These are phyloP conservation scores for Vigna reflexopilosa DNA, from an alignment of 306 rosid genomes.

Conservation along the genomic window DNA sequence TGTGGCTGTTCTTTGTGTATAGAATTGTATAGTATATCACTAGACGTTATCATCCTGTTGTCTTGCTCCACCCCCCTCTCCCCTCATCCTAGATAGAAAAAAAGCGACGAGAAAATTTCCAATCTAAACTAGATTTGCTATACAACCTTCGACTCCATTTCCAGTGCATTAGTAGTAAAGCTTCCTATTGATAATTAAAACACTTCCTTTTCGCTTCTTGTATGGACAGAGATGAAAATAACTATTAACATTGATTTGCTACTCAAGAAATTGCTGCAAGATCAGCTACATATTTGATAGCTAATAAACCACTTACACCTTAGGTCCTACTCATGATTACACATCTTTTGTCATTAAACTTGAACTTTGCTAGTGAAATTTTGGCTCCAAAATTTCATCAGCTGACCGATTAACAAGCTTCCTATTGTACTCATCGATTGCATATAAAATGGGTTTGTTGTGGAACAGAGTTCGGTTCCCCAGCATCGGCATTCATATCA, in stretches of 20 bases:
- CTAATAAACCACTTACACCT: slow-evolving; percentile 3
- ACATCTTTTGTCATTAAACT: neutral
- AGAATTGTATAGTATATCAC: slow-evolving; percentile 53
- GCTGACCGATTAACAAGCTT: slow-evolving; percentile 40
- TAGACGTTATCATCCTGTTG: neutral
- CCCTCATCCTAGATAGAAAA: too few species aligned
- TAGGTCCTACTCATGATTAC: neutral
- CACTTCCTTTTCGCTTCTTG: neutral
- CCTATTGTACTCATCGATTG: slow-evolving; percentile 31
- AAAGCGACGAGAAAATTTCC: too few species aligned
- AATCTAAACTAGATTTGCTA: neutral
- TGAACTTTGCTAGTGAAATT: neutral
- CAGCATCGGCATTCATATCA: slow-evolving; percentile 52
- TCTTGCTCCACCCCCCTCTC: neutral
- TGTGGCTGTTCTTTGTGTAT: slow-evolving; percentile 54
- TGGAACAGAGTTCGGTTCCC: slow-evolving; percentile 56
- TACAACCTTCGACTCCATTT: slow-evolving; percentile 3
- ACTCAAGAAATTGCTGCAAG: slow-evolving; percentile 25
- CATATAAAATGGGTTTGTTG: slow-evolving; percentile 57
- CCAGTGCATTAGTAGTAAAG: too few species aligned
- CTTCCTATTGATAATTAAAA: neutral
- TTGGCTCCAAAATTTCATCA: slow-evolving; percentile 49
- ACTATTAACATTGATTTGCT: neutral
- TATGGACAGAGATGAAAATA: neutral
- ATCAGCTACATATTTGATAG: neutral